phyloP scores from a whole-genome alignment of 176 grass and related monocot genomes.

The Neostapfia colusana region DNA sequence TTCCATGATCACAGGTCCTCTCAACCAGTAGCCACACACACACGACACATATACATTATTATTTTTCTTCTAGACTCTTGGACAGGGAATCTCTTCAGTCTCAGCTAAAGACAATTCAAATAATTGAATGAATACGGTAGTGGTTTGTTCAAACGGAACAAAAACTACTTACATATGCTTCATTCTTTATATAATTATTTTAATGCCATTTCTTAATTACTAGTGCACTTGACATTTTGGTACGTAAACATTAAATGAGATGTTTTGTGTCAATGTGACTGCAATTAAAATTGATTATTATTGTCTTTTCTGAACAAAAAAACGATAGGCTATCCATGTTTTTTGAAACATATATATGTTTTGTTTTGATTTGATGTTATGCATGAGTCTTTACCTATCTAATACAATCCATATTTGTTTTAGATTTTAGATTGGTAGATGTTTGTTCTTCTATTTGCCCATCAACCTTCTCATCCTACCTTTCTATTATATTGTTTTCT shows the following conservation, averaged over 20 bases:
- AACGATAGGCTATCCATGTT: background rate
- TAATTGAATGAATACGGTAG: no score
- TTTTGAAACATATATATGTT: background rate
- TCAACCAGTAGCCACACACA: background rate
- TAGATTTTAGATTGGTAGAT: background rate
- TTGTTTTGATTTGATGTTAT: background rate
- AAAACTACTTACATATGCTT: background rate
- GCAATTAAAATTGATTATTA: no score
- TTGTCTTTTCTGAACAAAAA: no score
- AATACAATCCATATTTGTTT: background rate
- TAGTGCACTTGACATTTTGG: no score
- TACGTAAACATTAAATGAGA: no score
- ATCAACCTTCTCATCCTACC: background rate
- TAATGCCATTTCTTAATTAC: background rate
- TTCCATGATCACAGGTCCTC: constrained; percentile 29
- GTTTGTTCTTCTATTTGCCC: background rate
- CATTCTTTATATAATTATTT: background rate
- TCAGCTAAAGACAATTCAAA: background rate
- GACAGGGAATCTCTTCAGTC: background rate
- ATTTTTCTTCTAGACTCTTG: background rate
- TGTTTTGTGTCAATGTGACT: no score
- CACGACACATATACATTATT: background rate
- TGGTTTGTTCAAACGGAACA: background rate
- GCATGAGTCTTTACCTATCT: no score
- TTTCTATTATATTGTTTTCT: background rate